Conservation (phyloP, 169 alveolate genomes). For the Eimeria necatrix region DNA sequence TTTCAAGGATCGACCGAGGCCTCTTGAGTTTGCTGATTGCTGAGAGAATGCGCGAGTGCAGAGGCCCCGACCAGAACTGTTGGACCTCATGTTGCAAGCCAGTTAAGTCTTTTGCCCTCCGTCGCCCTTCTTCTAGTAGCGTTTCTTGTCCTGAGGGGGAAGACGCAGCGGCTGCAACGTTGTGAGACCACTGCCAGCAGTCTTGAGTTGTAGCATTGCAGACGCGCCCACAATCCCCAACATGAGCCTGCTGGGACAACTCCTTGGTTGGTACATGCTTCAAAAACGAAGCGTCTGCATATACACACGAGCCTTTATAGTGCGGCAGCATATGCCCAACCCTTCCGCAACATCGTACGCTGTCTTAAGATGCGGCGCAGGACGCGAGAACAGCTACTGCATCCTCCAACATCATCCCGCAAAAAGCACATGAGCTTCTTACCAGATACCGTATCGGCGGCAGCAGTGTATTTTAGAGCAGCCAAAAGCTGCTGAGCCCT, state of each 20-base stretch:
- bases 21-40: conserved; percentile 69
- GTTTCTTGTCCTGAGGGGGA: conserved; percentile 33
- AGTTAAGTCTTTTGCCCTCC: conserved; percentile 19
- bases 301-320: not conserved
- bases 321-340: not conserved
- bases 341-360: not conserved
- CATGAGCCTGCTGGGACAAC: not conserved
- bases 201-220: not conserved
- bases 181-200: conserved; percentile 44
- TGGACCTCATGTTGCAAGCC: not conserved
- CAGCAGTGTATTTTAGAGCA: conserved; percentile 52
- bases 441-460: not conserved
- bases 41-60: conserved; percentile 78
- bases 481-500: conserved; percentile 74
- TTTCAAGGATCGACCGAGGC: conserved; percentile 80
- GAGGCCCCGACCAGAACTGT: conserved; percentile 75
- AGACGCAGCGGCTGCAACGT: conserved; percentile 66
- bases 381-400: no score
- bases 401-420: no score
- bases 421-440: not conserved
- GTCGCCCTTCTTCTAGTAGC: conserved; percentile 30
- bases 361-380: no score
- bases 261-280: not conserved
- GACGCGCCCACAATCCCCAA: not conserved
- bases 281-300: conserved; percentile 2